phyloP scores from a whole-genome alignment of 1,284 basidiomycete species.

The Apiotrichum brassicae region DNA sequence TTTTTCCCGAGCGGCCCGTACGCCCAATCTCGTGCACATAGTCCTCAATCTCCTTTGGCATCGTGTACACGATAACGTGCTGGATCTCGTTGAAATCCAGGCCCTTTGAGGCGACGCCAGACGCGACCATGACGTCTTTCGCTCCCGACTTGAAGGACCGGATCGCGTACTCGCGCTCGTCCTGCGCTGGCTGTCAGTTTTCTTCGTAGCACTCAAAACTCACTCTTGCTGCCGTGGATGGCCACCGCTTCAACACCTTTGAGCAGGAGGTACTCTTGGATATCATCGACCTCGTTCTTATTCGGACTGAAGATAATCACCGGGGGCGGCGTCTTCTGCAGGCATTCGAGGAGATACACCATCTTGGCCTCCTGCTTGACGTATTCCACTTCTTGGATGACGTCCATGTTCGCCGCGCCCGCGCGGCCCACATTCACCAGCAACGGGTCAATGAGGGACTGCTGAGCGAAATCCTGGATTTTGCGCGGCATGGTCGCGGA shows the following conservation, averaged over 20 bases:
- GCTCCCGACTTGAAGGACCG: constrained; percentile 92
- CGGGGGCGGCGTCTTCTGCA: constrained; percentile 97
- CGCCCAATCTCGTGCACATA: constrained; percentile 94
- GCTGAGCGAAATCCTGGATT: constrained; percentile 96
- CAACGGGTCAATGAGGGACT: constrained; percentile 85
- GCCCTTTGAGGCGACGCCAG: constrained; percentile 93
- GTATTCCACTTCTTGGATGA: constrained; percentile 95
- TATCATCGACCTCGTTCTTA: constrained; percentile 99
- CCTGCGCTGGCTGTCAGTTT: constrained; percentile 66
- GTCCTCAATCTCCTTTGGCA: constrained; percentile 99
- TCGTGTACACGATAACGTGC: constrained; percentile 61
- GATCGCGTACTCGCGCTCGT: constrained; percentile 98
- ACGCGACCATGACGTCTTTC: constrained; percentile 99
- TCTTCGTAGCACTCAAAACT: constrained; percentile 25
- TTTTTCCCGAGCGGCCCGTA: constrained; percentile 95
- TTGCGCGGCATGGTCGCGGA: constrained; percentile 99
- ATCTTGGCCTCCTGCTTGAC: constrained; percentile 99
- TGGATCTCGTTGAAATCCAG: constrained; percentile 96
- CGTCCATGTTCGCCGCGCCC: constrained; percentile 93
- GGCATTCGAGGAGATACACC: constrained; percentile 93
- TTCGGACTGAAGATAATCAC: constrained; percentile 98
- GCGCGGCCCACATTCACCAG: constrained; percentile 97
- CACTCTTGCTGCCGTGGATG: constrained; percentile 95
- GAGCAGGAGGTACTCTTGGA: constrained; percentile 91
- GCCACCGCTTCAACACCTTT: constrained; percentile 98